phyloP scores from a whole-genome alignment of 1,139 yeast genomes.

The Zygoascus sp. region DNA sequence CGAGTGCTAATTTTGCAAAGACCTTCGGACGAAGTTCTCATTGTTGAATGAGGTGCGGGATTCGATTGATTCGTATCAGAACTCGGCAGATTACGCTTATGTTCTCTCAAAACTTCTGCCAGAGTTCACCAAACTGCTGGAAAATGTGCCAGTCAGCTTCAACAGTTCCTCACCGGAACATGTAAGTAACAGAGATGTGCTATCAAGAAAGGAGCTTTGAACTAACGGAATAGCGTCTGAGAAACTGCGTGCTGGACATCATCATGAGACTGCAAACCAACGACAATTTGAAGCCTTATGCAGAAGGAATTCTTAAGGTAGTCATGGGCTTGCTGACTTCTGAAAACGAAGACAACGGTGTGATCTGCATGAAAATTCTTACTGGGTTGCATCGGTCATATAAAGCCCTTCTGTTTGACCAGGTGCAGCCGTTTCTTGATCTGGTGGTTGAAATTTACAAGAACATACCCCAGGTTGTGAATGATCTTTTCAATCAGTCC shows the following conservation, averaged over 20 bases:
- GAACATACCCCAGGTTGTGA: slow-evolving; percentile 73
- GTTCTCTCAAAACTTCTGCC: slow-evolving; percentile 33
- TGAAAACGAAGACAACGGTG: slow-evolving; percentile 96
- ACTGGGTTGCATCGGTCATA: slow-evolving; percentile 87
- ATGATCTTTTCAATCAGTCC: slow-evolving; percentile 48
- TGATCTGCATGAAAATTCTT: slow-evolving; percentile 80
- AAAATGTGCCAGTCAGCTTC: slow-evolving; percentile 70
- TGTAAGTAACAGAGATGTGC: slow-evolving; percentile 20
- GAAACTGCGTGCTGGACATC: slow-evolving; percentile 73
- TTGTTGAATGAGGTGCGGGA: slow-evolving; percentile 79
- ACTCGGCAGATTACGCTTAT: slow-evolving; percentile 67
- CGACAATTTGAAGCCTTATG: slow-evolving; percentile 73
- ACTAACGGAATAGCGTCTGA: slow-evolving; percentile 40
- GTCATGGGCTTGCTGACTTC: slow-evolving; percentile 56
- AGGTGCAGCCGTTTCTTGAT: slow-evolving; percentile 75
- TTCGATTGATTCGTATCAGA: slow-evolving; percentile 76
- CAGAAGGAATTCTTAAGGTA: slow-evolving; percentile 55
- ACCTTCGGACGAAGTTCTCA: slow-evolving; percentile 57
- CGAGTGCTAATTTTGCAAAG: slow-evolving; percentile 31
- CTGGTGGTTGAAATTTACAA: slow-evolving; percentile 73
- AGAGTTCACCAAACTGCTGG: slow-evolving; percentile 42
- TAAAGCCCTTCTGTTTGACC: slow-evolving; percentile 61
- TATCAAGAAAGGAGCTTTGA: background rate
- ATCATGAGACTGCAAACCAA: slow-evolving; percentile 78
- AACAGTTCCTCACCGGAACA: slow-evolving; percentile 30